Evolutionary conservation across 2,329 filamentous ascomycete genomes (phyloP).

Genomic region (Diplodia mutila): DNA sequence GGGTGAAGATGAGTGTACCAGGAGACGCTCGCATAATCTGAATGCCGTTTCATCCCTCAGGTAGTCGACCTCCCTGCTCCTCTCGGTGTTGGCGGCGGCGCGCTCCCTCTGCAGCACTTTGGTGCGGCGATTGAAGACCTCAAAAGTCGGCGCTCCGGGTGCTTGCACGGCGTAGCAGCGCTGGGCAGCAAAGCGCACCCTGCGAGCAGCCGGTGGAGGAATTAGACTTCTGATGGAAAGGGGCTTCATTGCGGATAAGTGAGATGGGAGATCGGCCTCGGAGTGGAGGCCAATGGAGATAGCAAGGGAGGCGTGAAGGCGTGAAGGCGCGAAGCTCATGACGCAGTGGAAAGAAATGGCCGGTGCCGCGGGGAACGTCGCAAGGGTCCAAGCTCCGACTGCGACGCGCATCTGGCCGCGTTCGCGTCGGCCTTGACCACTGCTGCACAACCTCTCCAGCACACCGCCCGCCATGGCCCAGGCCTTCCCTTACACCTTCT

Average conservation of each 20-base stretch:
- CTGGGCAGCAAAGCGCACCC: slow-evolving; percentile 35
- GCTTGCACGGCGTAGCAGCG: slow-evolving; percentile 74
- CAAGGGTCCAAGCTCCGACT: slow-evolving; percentile 22
- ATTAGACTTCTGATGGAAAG: slow-evolving; percentile 42
- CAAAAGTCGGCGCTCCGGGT: slow-evolving; percentile 74
- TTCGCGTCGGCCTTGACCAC: slow-evolving; percentile 11
- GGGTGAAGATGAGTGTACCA: slow-evolving; percentile 56
- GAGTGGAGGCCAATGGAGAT: slow-evolving; percentile 5
- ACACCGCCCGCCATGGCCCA: slow-evolving; percentile 51
- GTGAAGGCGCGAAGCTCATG: slow-evolving; percentile 9
- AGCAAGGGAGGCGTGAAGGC: slow-evolving; percentile 1
- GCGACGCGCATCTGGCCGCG: slow-evolving; percentile 3
- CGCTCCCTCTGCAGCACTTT: slow-evolving; percentile 94
- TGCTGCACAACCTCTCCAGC: not conserved
- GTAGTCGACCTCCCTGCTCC: slow-evolving; percentile 84
- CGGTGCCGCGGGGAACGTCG: not conserved
- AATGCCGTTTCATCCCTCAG: slow-evolving; percentile 89
- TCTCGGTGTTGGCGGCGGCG: slow-evolving; percentile 69
- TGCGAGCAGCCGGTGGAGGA: slow-evolving; percentile 33
- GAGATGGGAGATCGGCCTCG: slow-evolving; percentile 15
- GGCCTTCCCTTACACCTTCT: slow-evolving; percentile 65
- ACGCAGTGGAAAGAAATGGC: slow-evolving; percentile 20
- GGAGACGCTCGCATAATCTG: slow-evolving; percentile 80
- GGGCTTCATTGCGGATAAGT: slow-evolving; percentile 35
- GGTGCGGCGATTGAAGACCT: slow-evolving; percentile 86